These are phyloP conservation scores for Vitis labrusca DNA, from an alignment of 164 flowering plant species.

Conservation along the genomic window DNA sequence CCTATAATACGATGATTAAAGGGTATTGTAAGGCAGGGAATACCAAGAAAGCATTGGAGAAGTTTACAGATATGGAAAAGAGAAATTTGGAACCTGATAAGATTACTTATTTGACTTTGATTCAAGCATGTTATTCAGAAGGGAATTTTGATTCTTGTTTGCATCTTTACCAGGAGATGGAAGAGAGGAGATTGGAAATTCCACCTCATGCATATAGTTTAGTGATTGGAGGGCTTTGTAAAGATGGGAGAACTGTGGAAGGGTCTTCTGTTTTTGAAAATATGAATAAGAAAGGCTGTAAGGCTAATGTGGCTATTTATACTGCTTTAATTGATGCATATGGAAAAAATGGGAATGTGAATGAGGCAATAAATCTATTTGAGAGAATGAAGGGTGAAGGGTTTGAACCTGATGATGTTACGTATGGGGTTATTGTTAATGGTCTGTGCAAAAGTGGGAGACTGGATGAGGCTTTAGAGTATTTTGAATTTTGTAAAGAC, in stretches of 20 bases:
- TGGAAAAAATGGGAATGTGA: constrained; percentile 60
- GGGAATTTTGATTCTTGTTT: constrained; percentile 62
- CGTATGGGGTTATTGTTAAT: constrained; percentile 72
- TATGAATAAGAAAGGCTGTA: constrained; percentile 56
- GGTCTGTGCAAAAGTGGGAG: constrained; percentile 75
- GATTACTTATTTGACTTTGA: constrained; percentile 74
- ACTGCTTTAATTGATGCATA: constrained; percentile 76
- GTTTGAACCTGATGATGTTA: constrained; percentile 75
- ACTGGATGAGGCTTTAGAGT: constrained; percentile 70
- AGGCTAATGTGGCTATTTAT: constrained; percentile 75
- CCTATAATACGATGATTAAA: constrained; percentile 84
- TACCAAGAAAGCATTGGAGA: constrained; percentile 58
- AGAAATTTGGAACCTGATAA: constrained; percentile 65
- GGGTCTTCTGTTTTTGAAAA: constrained; percentile 59
- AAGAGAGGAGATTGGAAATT: constrained; percentile 69
- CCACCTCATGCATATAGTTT: constrained; percentile 87
- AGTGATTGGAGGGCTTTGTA: constrained; percentile 82
- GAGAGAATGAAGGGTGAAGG: constrained; percentile 80
- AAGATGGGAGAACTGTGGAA: constrained; percentile 62
- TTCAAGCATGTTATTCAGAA: constrained; percentile 67
- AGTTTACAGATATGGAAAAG: constrained; percentile 63
- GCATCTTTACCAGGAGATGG: constrained; percentile 83
- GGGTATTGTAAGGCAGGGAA: constrained; percentile 83
- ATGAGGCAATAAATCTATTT: constrained; percentile 60
- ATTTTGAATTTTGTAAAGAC: constrained; percentile 44